These are phyloP conservation scores for Discostella stelligera DNA, from an alignment of 352 stramenopile species.

Conservation along the genomic window DNA sequence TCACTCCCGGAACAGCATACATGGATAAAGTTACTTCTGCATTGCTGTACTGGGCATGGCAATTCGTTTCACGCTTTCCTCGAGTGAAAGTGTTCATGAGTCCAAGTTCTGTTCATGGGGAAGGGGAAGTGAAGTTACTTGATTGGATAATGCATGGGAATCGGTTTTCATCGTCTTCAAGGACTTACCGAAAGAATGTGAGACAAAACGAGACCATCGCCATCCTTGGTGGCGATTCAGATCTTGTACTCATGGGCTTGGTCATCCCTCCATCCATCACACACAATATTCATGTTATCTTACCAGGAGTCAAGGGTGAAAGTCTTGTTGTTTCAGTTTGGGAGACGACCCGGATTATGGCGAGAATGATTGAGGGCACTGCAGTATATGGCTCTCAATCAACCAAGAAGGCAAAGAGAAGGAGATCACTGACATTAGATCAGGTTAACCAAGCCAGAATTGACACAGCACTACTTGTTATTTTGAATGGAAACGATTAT, in stretches of 20 bases:
- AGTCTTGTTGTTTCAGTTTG: constrained; percentile 58
- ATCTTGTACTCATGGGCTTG: constrained; percentile 75
- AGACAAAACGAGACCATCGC: constrained; percentile 55
- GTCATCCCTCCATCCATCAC: constrained; percentile 60
- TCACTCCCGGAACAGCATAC: constrained; percentile 72
- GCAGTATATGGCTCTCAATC: constrained; percentile 6
- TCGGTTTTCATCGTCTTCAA: not conserved
- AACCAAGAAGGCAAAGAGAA: constrained; percentile 8
- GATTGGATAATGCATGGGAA: constrained; percentile 58
- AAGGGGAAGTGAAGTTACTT: constrained; percentile 80
- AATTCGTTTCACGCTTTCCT: constrained; percentile 45
- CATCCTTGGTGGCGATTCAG: constrained; percentile 74
- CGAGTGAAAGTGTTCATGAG: constrained; percentile 67
- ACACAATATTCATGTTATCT: constrained; percentile 73
- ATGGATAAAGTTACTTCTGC: constrained; percentile 65
- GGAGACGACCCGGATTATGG: constrained; percentile 61
- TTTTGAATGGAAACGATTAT: constrained; percentile 82
- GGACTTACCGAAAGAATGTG: constrained; percentile 10
- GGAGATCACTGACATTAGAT: constrained; percentile 13
- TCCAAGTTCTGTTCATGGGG: constrained; percentile 61
- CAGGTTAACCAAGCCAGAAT: constrained; percentile 59
- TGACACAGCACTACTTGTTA: constrained; percentile 68
- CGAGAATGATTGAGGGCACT: constrained; percentile 33
- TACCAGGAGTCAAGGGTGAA: constrained; percentile 44
- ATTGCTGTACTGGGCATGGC: constrained; percentile 81